Evolutionary conservation across 2,329 filamentous ascomycete genomes (phyloP).

Genomic region (Talaromyces funiculosus): DNA sequence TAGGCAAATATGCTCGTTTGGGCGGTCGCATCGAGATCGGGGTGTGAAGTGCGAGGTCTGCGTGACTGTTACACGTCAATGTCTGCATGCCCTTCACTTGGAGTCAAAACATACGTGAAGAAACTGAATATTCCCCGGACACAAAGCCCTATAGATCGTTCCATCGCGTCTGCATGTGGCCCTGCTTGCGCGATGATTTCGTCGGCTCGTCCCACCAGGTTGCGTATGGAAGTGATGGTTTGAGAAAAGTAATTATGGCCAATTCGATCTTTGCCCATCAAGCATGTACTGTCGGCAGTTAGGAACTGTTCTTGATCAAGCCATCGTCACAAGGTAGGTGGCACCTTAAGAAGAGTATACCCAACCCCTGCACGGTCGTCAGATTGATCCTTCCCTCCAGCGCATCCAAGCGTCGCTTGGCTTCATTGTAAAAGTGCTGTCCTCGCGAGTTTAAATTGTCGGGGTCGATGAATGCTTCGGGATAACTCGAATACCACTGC

Average conservation of each 20-base stretch:
- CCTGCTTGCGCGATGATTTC: constrained; percentile 10
- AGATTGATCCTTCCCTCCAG: constrained; percentile 20
- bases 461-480: constrained; percentile 23
- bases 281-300: constrained; percentile 1
- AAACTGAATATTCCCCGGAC: constrained; percentile 10
- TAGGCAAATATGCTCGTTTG: not conserved
- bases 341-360: constrained; percentile 19
- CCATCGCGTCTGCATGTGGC: constrained; percentile 2
- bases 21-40: constrained; percentile 7
- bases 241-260: constrained; percentile 11
- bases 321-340: not conserved
- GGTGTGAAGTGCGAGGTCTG: constrained; percentile 6
- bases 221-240: constrained; percentile 3
- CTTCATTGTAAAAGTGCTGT: constrained; percentile 28
- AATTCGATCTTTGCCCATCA: constrained; percentile 14
- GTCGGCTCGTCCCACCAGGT: not conserved
- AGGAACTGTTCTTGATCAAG: not conserved
- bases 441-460: constrained; percentile 21
- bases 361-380: constrained; percentile 24
- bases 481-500: constrained; percentile 22
- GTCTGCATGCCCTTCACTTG: not conserved
- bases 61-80: constrained; percentile 6
- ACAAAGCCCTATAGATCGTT: constrained; percentile 6
- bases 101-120: constrained; percentile 1
- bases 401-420: constrained; percentile 24